Base-by-base conservation (phyloP, 306 rosid genomes). In the Lathyrus aphaca region DNA sequence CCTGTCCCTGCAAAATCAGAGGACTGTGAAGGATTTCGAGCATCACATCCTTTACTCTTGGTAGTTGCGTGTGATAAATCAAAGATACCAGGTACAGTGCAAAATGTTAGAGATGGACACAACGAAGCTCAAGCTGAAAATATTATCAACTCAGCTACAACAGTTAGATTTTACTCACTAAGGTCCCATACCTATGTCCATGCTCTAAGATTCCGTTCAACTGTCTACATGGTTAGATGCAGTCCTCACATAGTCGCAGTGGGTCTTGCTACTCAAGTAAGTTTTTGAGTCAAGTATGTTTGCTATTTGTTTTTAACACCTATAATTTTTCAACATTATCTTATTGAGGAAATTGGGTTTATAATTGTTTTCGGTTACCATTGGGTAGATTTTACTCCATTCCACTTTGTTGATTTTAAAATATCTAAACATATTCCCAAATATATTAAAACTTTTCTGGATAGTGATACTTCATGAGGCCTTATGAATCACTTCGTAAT, bases 201-300 rank as follows among this genome's bases (percentile, higher is more conserved):
- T 83, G 93, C 92, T 70, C 84, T 95, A 79, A 84, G 97, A 79
- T 95, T 95, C 64, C 90, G 99, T 19, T 91, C 99, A 17, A 89
- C 90, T 50, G 96, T 95, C 65, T 87, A 84, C 78, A 89, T 87
- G 97, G 89, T 95, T 67, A 87, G 99, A 82, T 95, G 99, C 91
- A 95, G 95, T 86, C 91, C 91, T 64, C 85, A 75, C 79, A 78
- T 91, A 67, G 96, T 95, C 48, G 97, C 97, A 19, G 93, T 91
- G 46, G 95, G 97, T 81, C 99, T 91, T 72, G 92, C 97, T 66
- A 77, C 91, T 39, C 99, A 95, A 81, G 99, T 95, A 83, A 89
- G 97, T 74, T 66, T 77, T 79, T 68, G 53, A 69, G 46, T 59
- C 42, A 32, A 62, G 46, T 45, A 65, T 38, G 27, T 54, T 32